phyloP scores from a whole-genome alignment of 805 yeast species.

The Wickerhamomyces chambardii region DNA sequence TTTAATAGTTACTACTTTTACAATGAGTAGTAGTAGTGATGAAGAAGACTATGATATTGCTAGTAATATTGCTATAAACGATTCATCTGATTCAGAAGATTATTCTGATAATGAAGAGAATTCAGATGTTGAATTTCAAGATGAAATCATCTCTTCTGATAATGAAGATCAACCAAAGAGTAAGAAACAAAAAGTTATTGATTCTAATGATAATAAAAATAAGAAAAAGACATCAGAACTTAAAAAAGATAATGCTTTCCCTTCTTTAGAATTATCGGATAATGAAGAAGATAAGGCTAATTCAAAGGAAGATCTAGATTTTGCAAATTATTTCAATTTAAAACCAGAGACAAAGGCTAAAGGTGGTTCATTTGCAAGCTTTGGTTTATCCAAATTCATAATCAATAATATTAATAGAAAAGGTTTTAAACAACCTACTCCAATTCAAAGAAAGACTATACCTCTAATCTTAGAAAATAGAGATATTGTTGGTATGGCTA shows the following conservation, averaged over 20 bases:
- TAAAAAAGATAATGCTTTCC: slow-evolving; percentile 26
- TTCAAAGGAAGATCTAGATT: slow-evolving; percentile 34
- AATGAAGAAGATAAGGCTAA: slow-evolving; percentile 28
- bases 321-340: slow-evolving; percentile 33
- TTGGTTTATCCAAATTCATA: slow-evolving; percentile 74
- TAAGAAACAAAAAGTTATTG: slow-evolving; percentile 13
- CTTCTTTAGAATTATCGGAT: slow-evolving; percentile 44
- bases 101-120: slow-evolving; percentile 18
- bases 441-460: slow-evolving; percentile 93
- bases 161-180: slow-evolving; percentile 32
- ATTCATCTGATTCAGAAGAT: slow-evolving; percentile 26
- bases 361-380: slow-evolving; percentile 80
- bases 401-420: slow-evolving; percentile 65
- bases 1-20: no score
- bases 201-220: slow-evolving; percentile 8
- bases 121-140: slow-evolving; percentile 32
- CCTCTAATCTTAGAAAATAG: slow-evolving; percentile 81
- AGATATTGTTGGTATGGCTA: slow-evolving; percentile 99
- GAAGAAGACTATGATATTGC: slow-evolving; percentile 58
- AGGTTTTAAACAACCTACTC: slow-evolving; percentile 94
- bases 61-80: slow-evolving; percentile 42
- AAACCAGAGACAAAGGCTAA: slow-evolving; percentile 48
- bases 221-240: slow-evolving; percentile 5
- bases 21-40: slow-evolving; percentile 23
- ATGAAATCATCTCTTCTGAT: slow-evolving; percentile 40